phyloP scores from a whole-genome alignment of 352 stramenopile genomes.

The Phytophthora agathidicida region DNA sequence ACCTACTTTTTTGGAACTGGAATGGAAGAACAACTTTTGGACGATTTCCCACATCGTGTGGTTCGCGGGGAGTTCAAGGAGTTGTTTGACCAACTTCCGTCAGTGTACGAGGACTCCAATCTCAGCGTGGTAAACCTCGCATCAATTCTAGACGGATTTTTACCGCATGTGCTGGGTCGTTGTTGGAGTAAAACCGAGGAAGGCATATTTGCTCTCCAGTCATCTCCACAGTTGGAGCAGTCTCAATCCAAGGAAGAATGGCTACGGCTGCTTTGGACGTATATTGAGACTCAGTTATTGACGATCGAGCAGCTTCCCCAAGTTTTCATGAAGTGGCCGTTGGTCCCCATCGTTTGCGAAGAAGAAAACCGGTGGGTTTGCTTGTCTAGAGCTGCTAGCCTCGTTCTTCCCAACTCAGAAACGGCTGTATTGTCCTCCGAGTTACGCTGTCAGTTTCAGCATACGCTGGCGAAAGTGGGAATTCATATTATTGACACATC shows the following conservation, averaged over 20 bases:
- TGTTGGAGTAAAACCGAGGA: slow-evolving; percentile 38
- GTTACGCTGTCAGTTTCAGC: slow-evolving; percentile 25
- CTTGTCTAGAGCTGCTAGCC: slow-evolving; percentile 31
- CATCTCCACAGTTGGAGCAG: slow-evolving; percentile 3
- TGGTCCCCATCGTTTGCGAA: slow-evolving; percentile 41
- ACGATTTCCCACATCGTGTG: slow-evolving; percentile 45
- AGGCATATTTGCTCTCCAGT: slow-evolving; percentile 37
- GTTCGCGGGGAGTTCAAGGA: slow-evolving; percentile 45
- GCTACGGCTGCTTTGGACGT: slow-evolving; percentile 56
- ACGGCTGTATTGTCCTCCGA: slow-evolving; percentile 7
- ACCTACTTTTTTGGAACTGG: slow-evolving; percentile 49
- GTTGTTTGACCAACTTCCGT: slow-evolving; percentile 50
- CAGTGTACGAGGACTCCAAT: slow-evolving; percentile 54
- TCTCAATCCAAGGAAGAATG: slow-evolving; percentile 43
- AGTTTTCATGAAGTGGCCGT: slow-evolving; percentile 46
- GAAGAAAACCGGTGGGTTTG: slow-evolving; percentile 42
- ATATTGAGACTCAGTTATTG: slow-evolving; percentile 47
- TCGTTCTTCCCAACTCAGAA: slow-evolving; percentile 40
- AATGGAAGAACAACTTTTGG: slow-evolving; percentile 59
- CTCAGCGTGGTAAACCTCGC: slow-evolving; percentile 38
- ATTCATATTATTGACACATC: slow-evolving; percentile 52
- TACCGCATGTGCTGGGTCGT: slow-evolving; percentile 44
- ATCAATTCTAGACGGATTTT: slow-evolving; percentile 43
- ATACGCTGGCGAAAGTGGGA: slow-evolving; percentile 45
- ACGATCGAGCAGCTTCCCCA: slow-evolving; percentile 29